Conservation (phyloP, 345 rosid species). For the Pistacia atlantica region DNA sequence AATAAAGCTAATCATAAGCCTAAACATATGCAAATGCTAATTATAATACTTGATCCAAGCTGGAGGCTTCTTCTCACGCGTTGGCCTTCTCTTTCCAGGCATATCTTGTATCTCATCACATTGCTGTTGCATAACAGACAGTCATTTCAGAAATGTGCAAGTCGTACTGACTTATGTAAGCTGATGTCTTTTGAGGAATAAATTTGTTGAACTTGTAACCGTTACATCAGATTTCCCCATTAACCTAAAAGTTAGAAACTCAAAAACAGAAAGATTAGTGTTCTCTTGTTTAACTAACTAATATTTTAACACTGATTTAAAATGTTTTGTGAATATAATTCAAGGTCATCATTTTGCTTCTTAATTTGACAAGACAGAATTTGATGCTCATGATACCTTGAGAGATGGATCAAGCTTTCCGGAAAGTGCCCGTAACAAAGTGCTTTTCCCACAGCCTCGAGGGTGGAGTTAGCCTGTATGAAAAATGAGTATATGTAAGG, state of each 20-base stretch:
- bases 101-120: too few species aligned
- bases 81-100: too few species aligned
- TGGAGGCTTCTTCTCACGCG: too few species aligned
- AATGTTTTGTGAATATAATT: too few species aligned
- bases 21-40: too few species aligned
- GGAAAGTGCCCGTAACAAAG: slow-evolving; percentile 48
- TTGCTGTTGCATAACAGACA: slow-evolving; percentile 4
- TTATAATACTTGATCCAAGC: too few species aligned
- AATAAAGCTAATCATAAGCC: too few species aligned
- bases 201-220: slow-evolving; percentile 49
- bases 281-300: background rate
- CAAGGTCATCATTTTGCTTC: too few species aligned
- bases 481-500: background rate
- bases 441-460: slow-evolving; percentile 56
- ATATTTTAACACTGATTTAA: too few species aligned
- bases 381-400: slow-evolving; percentile 29
- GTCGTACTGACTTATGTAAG: slow-evolving; percentile 61
- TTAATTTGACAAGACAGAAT: too few species aligned
- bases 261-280: background rate
- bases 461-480: slow-evolving; percentile 46
- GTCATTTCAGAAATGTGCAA: slow-evolving; percentile 62
- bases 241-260: slow-evolving; percentile 11
- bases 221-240: slow-evolving; percentile 38
- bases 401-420: slow-evolving; percentile 44
- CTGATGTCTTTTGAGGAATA: slow-evolving; percentile 64